Base-by-base conservation (phyloP, 106 monocot genomes). In the Iris macrosiphon region DNA sequence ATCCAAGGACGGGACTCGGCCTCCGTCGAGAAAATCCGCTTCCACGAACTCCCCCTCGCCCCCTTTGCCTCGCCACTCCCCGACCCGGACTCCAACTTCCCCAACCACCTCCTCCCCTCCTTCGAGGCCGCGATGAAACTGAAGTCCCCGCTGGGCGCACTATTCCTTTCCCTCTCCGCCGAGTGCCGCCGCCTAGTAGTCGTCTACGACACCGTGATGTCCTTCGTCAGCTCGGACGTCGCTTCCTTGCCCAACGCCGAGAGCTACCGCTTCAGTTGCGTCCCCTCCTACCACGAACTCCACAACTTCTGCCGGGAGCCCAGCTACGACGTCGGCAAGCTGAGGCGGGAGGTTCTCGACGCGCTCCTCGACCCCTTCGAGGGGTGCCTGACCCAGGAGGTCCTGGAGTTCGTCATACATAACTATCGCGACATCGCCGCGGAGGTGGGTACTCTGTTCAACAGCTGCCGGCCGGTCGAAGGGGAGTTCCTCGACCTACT, bases 171-270 rank as follows among this genome's bases (percentile, higher is more conserved):
- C 49, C 60, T 92, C 29, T 78, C 86, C 6, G 23, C 60, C 40
- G 22, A 66, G 16, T 33, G 48, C 35, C 72, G 73, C 14, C 79
- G 79, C 11, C 65, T 92, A 12, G 76, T 79, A 27, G 64, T 92
- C 44, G 59, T 87, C 30, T 72, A 82, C 43, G 92, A 92, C 70
- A 52, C 60, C 16, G 46, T 87, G 45, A 60, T 71, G 65, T 55
- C 86, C 20, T 74, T 83, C 65, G 86, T 61, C 23, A 70, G 60
- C 31, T 7, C 18, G 7, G 76, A 79, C 4, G 76, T 79, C 4
- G 49, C 66, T 14, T 26, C 41, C 0, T 20, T 82, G 7, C 57
- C 70, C 45, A 79, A 82, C 62, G 52, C 39, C 21, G 86, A 92
- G 68, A 24, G 57, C 15, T 87, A 64, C 68, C 37, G 26, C 3